Conservation (phyloP, 495 filamentous ascomycete genomes). For the Talaromyces nanjingensis region DNA sequence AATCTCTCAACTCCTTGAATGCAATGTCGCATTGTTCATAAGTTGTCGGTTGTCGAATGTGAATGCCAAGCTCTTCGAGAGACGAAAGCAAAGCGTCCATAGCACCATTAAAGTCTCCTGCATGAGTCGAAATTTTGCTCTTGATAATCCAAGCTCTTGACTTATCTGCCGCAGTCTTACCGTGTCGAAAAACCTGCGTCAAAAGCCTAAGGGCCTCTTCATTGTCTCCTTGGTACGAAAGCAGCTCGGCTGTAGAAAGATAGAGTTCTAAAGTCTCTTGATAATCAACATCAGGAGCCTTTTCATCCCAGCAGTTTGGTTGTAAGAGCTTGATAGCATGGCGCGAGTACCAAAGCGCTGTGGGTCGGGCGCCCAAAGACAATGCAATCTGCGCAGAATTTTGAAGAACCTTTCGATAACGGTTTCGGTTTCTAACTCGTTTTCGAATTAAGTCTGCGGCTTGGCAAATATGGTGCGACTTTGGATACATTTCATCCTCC, state of each 20-base stretch:
- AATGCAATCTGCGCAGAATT: conserved; percentile 68
- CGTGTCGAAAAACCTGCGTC: conserved; percentile 55
- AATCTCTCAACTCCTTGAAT: conserved; percentile 53
- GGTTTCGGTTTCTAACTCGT: conserved; percentile 47
- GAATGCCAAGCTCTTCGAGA: conserved; percentile 57
- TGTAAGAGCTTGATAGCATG: conserved; percentile 73
- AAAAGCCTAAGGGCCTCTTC: conserved; percentile 58
- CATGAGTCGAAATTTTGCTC: conserved; percentile 66
- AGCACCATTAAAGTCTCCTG: conserved; percentile 60
- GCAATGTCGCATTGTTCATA: conserved; percentile 69
- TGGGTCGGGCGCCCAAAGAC: conserved; percentile 71
- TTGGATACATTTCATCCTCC: conserved; percentile 57
- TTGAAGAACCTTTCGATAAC: conserved; percentile 66
- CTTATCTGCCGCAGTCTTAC: conserved; percentile 63
- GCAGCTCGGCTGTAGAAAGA: conserved; percentile 71
- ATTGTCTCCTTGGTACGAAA: conserved; percentile 65
- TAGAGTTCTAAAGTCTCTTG: conserved; percentile 75
- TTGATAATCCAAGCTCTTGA: conserved; percentile 71
- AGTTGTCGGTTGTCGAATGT: conserved; percentile 55
- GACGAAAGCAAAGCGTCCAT: conserved; percentile 62
- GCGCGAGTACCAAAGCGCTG: conserved; percentile 70
- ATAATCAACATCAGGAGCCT: conserved; percentile 65
- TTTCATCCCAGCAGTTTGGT: conserved; percentile 67
- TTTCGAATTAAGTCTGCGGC: conserved; percentile 64
- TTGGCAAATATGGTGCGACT: conserved; percentile 69